These are phyloP conservation scores for Quercus tomentella DNA, from an alignment of 331 rosid species.

Conservation along the genomic window DNA sequence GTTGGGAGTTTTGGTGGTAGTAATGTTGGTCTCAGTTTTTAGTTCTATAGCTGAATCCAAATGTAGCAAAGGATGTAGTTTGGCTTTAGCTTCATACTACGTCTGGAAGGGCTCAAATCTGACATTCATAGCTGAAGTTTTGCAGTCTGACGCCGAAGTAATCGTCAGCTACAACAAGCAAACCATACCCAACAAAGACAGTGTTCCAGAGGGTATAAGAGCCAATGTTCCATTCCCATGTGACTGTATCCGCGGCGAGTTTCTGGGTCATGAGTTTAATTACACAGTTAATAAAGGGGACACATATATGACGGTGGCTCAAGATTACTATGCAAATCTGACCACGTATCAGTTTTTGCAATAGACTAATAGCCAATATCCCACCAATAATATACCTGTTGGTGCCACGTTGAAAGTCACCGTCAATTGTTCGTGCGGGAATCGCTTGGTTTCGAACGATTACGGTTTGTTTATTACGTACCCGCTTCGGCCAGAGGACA, in stretches of 20 bases:
- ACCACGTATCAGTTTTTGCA: constrained; percentile 35
- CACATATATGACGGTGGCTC: constrained; percentile 32
- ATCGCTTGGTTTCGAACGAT: constrained; percentile 23
- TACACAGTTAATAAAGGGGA: constrained; percentile 9
- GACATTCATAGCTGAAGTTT: constrained; percentile 6
- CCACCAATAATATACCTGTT: constrained; percentile 22
- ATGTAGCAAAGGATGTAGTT: constrained; percentile 34
- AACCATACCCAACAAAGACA: constrained; percentile 28
- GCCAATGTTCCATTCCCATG: constrained; percentile 55
- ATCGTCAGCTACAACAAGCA: constrained; percentile 44
- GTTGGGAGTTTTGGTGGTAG: constrained; percentile 7
- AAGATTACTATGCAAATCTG: constrained; percentile 27
- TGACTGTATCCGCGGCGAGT: constrained; percentile 32
- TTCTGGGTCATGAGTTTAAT: constrained; percentile 37
- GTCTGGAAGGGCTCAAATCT: constrained; percentile 5
- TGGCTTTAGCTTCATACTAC: constrained; percentile 52
- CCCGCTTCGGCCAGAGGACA: constrained; percentile 43
- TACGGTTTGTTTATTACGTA: constrained; percentile 61
- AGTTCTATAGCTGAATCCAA: constrained; percentile 20
- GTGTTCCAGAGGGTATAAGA: background rate
- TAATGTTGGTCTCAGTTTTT: background rate
- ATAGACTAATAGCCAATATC: constrained; percentile 14
- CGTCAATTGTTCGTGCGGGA: constrained; percentile 60
- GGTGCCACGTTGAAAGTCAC: constrained; percentile 22
- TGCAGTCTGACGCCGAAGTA: constrained; percentile 10